Base-by-base conservation (phyloP, 306 rosid species). In the Bauhinia variegata region DNA sequence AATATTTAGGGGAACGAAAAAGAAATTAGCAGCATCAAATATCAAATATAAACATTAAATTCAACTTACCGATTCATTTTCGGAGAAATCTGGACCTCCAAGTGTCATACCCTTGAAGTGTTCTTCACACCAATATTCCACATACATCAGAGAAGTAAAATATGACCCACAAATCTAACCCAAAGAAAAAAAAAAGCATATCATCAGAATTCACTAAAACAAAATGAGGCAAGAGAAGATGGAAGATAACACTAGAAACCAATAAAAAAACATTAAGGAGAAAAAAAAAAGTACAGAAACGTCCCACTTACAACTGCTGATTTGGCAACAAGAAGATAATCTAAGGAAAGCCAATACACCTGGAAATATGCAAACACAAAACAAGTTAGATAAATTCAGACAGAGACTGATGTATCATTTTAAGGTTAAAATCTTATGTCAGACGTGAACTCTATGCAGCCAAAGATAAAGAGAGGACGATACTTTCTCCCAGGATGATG, bases 81-180 rank as follows among this genome's bases (percentile, higher is more conserved):
- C 84, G 58, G 98, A 89, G 82, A 92, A 92, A 85, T 92, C 92
- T 11, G 91, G 95, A 67, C 82, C 86, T 41, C 98, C 98, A 63
- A 87, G 18, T 17, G 91, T 84, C 78, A 87, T 74, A 75, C 78
- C 74, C 59, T 75, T 86, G 80, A 89, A 85, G 70, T 84, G 80
- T 77, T 92, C 96, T 81, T 92, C 86, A 34, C 98, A 92, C 98
- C 98, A 92, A 78, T 92, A 84, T 74, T 92, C 98, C 77, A 89
- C 95, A 34, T 87, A 92, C 92, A 92, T 79, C 65, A 89, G 63
- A 18, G 96, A 79, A 50, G 95, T 87, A 80, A 92, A 89, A 87
- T 85, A 87, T 34, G 89, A 89, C 42, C 98, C 95, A 75, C 92
- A 92, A 62, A 76, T 68, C 96, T 92, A 59, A 36, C 0, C 38